phyloP scores from a whole-genome alignment of 441 rosid species.

The Mallotus repandus region DNA sequence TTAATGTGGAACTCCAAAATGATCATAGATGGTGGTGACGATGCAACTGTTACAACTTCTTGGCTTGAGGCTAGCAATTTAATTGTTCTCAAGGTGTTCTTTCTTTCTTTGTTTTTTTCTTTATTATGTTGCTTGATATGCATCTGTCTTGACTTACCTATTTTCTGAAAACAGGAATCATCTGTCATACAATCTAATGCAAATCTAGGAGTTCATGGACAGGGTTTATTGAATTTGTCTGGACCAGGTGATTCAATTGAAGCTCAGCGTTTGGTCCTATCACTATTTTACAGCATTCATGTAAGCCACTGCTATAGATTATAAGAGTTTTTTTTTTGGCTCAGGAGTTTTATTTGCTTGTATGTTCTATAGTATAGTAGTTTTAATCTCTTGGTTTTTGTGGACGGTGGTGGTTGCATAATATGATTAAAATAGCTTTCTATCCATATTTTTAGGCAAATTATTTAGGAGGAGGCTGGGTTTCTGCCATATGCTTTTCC shows the following conservation, averaged over 20 bases:
- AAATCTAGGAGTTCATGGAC: constrained; percentile 95
- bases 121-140: constrained; percentile 20
- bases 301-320: constrained; percentile 50
- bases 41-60: constrained; percentile 80
- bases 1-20: constrained; percentile 98
- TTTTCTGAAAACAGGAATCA: constrained; percentile 60
- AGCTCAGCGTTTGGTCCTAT: constrained; percentile 93
- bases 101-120: constrained; percentile 12
- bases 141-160: not conserved
- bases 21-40: constrained; percentile 89
- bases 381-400: not conserved
- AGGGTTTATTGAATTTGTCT: constrained; percentile 89
- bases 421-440: not conserved
- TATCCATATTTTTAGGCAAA: not conserved
- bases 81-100: constrained; percentile 85
- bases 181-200: constrained; percentile 96
- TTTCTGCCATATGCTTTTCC: not conserved
- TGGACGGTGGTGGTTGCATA: not conserved
- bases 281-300: constrained; percentile 82
- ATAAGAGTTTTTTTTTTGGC: constrained; percentile 14
- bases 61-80: constrained; percentile 94
- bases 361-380: not conserved
- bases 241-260: constrained; percentile 93
- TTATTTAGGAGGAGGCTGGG: not conserved
- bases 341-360: constrained; percentile 14